These are phyloP conservation scores for Skeletonema potamos DNA, from an alignment of 108 stramenopile genomes.

Conservation along the genomic window DNA sequence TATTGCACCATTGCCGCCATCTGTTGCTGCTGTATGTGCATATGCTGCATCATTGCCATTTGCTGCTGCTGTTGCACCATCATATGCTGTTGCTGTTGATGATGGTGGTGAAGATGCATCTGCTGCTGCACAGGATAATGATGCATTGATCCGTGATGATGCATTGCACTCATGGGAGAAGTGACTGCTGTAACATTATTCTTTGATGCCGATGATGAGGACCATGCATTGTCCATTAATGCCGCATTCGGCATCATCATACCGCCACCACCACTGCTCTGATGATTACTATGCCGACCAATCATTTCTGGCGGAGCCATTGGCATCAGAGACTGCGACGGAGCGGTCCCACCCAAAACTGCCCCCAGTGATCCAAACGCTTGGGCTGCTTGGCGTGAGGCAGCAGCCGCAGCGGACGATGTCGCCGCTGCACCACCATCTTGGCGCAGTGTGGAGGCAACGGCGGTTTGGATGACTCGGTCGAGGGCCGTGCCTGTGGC, in stretches of 20 bases:
- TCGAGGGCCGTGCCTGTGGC: conserved; percentile 80
- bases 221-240: conserved; percentile 12
- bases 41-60: conserved; percentile 54
- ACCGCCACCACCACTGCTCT: conserved; percentile 4
- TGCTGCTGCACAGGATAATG: conserved; percentile 48
- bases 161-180: too few species aligned
- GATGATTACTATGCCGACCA: conserved; percentile 18
- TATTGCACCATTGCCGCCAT: conserved; percentile 46
- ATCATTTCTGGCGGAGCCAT: conserved; percentile 39
- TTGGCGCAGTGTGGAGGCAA: conserved; percentile 28
- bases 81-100: background rate
- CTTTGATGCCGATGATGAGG: background rate
- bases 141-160: conserved; percentile 1
- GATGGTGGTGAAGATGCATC: conserved; percentile 19
- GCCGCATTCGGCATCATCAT: background rate
- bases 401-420: conserved; percentile 26
- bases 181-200: conserved; percentile 1
- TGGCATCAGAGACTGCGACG: conserved; percentile 49
- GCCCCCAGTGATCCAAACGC: conserved; percentile 20
- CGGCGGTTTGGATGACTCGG: conserved; percentile 44
- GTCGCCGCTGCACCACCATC: conserved; percentile 1
- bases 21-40: conserved; percentile 65
- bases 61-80: conserved; percentile 44
- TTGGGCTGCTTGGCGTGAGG: conserved; percentile 40
- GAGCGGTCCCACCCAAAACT: conserved; percentile 52